These are phyloP conservation scores for Gossypium laxum DNA, from an alignment of 441 rosid genomes.

Conservation along the genomic window DNA sequence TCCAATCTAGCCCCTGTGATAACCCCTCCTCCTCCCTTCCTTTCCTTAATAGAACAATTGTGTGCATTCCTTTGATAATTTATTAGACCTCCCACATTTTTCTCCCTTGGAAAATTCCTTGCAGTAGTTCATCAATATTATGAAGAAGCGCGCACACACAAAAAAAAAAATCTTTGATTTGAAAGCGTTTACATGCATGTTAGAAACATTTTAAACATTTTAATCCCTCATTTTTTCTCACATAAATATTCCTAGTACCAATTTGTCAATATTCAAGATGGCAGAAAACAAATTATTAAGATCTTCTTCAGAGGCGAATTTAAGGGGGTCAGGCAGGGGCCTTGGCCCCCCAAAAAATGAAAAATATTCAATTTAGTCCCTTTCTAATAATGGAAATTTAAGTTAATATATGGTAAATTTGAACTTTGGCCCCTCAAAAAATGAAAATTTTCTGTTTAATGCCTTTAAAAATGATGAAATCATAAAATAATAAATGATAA, in stretches of 20 bases:
- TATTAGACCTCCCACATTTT: slow-evolving; percentile 1
- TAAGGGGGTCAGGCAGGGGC: no score
- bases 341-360: no score
- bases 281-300: not conserved
- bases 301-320: not conserved
- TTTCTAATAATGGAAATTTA: no score
- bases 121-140: not conserved
- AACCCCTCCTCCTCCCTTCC: not conserved
- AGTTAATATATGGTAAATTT: no score
- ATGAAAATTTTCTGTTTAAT: no score
- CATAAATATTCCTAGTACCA: not conserved
- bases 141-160: not conserved
- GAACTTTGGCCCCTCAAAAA: no score
- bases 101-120: not conserved
- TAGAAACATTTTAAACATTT: not conserved
- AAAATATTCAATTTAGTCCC: no score
- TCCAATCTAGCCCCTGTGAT: not conserved
- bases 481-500: no score
- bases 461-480: no score
- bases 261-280: not conserved
- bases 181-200: not conserved
- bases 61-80: not conserved
- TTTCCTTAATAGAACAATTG: not conserved
- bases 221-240: not conserved
- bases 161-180: not conserved